Evolutionary conservation across 495 filamentous ascomycete genomes (phyloP).

Genomic region (Ascodesmis nigricans): DNA sequence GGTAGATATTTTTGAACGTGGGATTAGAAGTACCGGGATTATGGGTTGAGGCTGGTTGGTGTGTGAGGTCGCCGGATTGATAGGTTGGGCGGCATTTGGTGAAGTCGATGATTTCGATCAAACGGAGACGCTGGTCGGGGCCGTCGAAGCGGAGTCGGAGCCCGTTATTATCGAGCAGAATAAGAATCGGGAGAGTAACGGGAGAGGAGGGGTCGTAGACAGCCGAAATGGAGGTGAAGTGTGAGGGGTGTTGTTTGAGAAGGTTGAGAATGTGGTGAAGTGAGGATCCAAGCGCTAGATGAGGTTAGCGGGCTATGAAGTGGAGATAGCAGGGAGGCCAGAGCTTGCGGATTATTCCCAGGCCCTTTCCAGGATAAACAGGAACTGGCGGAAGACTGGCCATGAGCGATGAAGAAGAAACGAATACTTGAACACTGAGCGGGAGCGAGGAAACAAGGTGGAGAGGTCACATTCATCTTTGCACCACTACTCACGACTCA

Average conservation of each 20-base stretch:
- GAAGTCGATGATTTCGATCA: constrained; percentile 84
- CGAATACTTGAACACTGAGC: no score
- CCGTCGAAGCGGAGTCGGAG: constrained; percentile 83
- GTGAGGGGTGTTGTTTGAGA: constrained; percentile 61
- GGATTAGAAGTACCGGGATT: constrained; percentile 38
- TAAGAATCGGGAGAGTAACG: constrained; percentile 43
- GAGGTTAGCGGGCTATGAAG: no score
- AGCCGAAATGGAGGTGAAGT: constrained; percentile 63
- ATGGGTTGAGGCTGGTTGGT: no score
- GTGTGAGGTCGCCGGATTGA: constrained; percentile 68
- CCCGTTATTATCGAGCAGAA: constrained; percentile 64
- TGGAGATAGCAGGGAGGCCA: no score
- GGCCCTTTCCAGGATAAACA: no score
- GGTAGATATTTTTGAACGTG: constrained; percentile 74
- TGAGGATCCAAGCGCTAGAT: constrained; percentile 60
- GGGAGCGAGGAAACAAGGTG: no score
- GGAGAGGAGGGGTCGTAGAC: constrained; percentile 53
- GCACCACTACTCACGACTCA: no score
- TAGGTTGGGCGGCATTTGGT: constrained; percentile 62
- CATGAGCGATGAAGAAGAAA: no score
- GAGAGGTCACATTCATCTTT: no score
- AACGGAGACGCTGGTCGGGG: constrained; percentile 66
- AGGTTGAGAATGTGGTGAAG: constrained; percentile 69
- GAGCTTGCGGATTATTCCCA: no score
- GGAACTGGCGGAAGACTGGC: no score